These are phyloP conservation scores for Petrea volubilis DNA, from an alignment of 257 asterid genomes.

Conservation along the genomic window DNA sequence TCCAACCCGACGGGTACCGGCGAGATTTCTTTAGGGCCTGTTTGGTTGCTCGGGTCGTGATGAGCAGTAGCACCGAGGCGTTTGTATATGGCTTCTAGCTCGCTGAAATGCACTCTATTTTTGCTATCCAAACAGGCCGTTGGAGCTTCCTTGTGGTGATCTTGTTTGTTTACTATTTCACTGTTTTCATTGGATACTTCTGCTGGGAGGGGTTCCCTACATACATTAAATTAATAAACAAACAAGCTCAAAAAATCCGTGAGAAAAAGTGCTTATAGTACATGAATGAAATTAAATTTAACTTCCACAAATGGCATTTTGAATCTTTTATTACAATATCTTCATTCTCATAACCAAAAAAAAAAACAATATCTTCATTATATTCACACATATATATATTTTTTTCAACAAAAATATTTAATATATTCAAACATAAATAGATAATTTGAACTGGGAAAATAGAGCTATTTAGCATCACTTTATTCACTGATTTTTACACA, in stretches of 20 bases:
- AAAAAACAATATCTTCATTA: too few relatives aligned
- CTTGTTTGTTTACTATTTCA: constrained; percentile 45
- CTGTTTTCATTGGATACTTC: constrained; percentile 52
- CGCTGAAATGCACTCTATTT: constrained; percentile 40
- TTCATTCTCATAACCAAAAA: too few relatives aligned
- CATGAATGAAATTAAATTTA: not conserved
- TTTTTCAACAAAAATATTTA: too few relatives aligned
- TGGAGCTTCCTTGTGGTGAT: constrained; percentile 26
- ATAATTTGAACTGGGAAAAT: too few relatives aligned
- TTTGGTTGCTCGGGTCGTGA: constrained; percentile 23
- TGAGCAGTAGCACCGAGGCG: constrained; percentile 26
- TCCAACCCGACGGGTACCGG: constrained; percentile 24
- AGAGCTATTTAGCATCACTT: too few relatives aligned
- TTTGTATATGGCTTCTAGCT: constrained; percentile 64
- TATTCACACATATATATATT: too few relatives aligned
- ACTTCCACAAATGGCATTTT: too few relatives aligned
- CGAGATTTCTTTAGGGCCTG: constrained; percentile 28
- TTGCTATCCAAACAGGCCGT: constrained; percentile 31
- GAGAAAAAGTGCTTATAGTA: not conserved
- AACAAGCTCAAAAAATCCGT: not conserved
- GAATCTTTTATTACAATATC: too few relatives aligned
- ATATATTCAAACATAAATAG: too few relatives aligned
- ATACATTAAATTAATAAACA: constrained; percentile 17
- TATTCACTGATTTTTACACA: not conserved
- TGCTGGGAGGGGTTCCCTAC: constrained; percentile 56